Percentiles rank a stretch among this genome's conserved stretches.
These are phyloP conservation scores for Erysiphe neolycopersici DNA, from an alignment of 2,329 filamentous ascomycete species.

Conservation along the genomic window DNA sequence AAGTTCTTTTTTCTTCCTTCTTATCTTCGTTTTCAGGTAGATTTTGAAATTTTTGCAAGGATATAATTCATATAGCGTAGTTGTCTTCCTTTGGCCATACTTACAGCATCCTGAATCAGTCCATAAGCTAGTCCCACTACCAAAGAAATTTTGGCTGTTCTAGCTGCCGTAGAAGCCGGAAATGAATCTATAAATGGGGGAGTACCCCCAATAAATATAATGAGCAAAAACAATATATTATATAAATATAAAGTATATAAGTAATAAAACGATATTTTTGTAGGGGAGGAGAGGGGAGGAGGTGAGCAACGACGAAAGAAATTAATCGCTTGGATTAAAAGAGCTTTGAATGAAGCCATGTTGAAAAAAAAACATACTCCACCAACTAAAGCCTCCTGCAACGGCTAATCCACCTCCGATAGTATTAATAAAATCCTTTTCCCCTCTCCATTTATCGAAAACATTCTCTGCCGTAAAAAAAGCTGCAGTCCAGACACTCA, in stretches of 20 bases:
- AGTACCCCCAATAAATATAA: background rate
- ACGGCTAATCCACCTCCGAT: slow-evolving; percentile 61
- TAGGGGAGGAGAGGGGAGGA: too few species aligned
- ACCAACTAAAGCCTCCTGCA: slow-evolving; percentile 63
- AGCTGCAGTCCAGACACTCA: slow-evolving; percentile 45
- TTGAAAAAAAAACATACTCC: slow-evolving; percentile 30
- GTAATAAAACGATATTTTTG: too few species aligned
- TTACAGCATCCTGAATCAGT: slow-evolving; percentile 49
- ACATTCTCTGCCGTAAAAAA: slow-evolving; percentile 69
- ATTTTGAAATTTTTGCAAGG: background rate
- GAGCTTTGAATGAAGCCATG: background rate
- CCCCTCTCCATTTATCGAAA: slow-evolving; percentile 44
- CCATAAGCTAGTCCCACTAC: slow-evolving; percentile 59
- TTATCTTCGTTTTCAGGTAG: too few species aligned
- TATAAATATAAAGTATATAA: too few species aligned
- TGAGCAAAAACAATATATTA: background rate
- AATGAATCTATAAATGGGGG: slow-evolving; percentile 34
- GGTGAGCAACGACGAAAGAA: too few species aligned
- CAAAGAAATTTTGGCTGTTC: slow-evolving; percentile 57
- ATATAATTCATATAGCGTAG: slow-evolving; percentile 47
- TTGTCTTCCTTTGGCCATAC: slow-evolving; percentile 39
- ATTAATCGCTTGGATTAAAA: background rate
- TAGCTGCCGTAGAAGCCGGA: slow-evolving; percentile 46
- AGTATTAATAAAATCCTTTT: slow-evolving; percentile 55
- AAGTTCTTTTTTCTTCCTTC: too few species aligned